Evolutionary conservation across 805 yeast genomes (phyloP), one percentile per base, ranked within the genome.

Genomic region (Saccharomycopsis olivae): DNA sequence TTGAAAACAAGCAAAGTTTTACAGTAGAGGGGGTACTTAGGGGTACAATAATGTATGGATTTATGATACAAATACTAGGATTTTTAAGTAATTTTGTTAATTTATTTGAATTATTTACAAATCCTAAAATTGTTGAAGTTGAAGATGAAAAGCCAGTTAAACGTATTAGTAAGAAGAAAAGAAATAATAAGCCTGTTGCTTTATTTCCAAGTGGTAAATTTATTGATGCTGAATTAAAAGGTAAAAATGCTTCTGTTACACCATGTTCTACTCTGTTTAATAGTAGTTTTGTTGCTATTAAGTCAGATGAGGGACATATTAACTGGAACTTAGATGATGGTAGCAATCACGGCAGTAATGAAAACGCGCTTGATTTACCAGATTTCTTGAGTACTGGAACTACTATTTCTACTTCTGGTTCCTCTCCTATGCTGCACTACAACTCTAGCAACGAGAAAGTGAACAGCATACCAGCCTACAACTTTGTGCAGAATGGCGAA

Each of bases 231-330:
- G 18, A 27, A 13, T 32, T 44, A 14, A 23, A 28, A 9, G 33
- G 16, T 10, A n/a, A n/a, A n/a, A 28, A 33, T 17, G 32, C 44
- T n/a, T 39, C 46, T 5, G 46, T 42, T 10, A 36, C 36, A 18
- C 46, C 48, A 4, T 45, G 48, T 24, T 36, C 41, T 3, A 40
- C 47, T 13, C 38, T 46, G 10, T 45, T 29, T 19, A 40, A 39
- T 23, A 44, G 47, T 11, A 3, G 47, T 19, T 45, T 41, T 27
- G 30, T 45, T 11, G 41, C 48, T n/a, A 18, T 42, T 24, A 45
- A 42, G 23, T n/a, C 29, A 20, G 47, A 45, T 14, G 42, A 41
- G 10, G 43, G 44, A 19, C 33, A 36, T 19, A 35, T 45, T 14
- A 35, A 37, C 13, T 45, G 46, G 46, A 36, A 32, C 23, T 35